phyloP scores from a whole-genome alignment of 257 asterid species.

The Solanum paucissectum region DNA sequence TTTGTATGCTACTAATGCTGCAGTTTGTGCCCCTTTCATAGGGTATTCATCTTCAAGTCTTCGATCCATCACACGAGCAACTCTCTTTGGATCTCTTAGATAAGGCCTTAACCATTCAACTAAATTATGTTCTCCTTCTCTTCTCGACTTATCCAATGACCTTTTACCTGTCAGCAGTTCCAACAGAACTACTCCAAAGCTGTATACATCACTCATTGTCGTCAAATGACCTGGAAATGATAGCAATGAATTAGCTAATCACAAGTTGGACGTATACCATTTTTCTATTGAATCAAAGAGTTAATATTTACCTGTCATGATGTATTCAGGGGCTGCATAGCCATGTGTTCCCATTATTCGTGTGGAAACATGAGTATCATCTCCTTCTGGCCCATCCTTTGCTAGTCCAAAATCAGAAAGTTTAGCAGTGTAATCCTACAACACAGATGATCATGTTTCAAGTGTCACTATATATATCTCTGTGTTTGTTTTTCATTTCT shows the following conservation, averaged over 20 bases:
- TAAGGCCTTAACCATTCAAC: conserved; percentile 5
- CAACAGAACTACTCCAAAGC: conserved; percentile 2
- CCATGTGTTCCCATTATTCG: conserved; percentile 6
- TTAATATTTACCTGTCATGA: not conserved
- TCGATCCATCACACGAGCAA: not conserved
- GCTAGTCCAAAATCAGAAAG: conserved; percentile 6
- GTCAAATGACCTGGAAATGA: conserved; percentile 3
- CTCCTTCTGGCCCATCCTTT: conserved; percentile 6
- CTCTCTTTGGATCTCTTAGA: conserved; percentile 3
- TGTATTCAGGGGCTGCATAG: conserved; percentile 6
- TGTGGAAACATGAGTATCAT: conserved; percentile 3
- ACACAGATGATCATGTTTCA: not conserved
- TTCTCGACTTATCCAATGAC: not conserved
- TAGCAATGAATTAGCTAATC: not conserved
- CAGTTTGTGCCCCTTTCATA: conserved; percentile 1
- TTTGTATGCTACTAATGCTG: conserved; percentile 1
- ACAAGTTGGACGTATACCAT: not conserved
- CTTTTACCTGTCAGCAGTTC: conserved; percentile 3
- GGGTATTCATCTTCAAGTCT: conserved; percentile 1
- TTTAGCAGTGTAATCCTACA: conserved; percentile 3
- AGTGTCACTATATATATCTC: not conserved
- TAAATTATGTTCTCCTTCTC: not conserved
- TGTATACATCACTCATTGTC: conserved; percentile 6
- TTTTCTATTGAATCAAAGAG: not conserved
- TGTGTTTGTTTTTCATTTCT: not conserved